Percentiles rank a stretch among this genome's conserved stretches.
Evolutionary conservation across 495 filamentous ascomycete genomes (phyloP).

Genomic region (Trichoderma gamsii): DNA sequence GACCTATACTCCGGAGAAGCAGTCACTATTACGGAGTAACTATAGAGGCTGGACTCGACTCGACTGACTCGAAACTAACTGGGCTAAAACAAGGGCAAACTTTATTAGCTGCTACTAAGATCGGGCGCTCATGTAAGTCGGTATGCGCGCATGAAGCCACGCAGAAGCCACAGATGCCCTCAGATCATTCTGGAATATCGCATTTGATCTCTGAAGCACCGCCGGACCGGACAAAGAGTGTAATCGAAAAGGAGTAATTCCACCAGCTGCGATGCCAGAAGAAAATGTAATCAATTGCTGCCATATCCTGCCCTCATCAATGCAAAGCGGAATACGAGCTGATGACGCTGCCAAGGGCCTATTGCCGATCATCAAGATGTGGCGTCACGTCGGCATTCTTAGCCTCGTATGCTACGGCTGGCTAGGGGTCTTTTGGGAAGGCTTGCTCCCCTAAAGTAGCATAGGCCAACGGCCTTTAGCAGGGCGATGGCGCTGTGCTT

Average conservation of each 20-base stretch:
- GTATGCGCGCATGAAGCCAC: neutral
- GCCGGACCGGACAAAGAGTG: neutral
- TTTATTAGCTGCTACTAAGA: no score
- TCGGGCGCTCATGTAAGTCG: no score
- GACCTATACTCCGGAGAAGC: no score
- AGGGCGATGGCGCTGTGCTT: slow-evolving; percentile 2
- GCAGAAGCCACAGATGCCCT: neutral
- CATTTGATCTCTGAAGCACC: neutral
- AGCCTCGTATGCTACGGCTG: neutral
- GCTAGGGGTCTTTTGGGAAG: neutral
- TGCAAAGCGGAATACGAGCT: neutral
- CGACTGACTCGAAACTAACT: no score
- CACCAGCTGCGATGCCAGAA: no score
- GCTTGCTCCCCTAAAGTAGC: neutral
- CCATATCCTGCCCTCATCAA: neutral
- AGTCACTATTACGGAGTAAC: no score
- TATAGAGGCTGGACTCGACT: no score
- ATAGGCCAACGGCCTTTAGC: neutral
- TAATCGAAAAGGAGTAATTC: neutral
- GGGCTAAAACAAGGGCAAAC: no score
- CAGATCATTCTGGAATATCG: neutral
- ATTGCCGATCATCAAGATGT: slow-evolving; percentile 2
- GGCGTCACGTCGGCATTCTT: neutral
- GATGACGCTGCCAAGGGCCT: neutral
- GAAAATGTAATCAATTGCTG: neutral